Percentiles rank a stretch among this genome's conserved stretches.
Conservation (phyloP, 164 flowering plant genomes). For the Tetrastigma voinierianum region DNA sequence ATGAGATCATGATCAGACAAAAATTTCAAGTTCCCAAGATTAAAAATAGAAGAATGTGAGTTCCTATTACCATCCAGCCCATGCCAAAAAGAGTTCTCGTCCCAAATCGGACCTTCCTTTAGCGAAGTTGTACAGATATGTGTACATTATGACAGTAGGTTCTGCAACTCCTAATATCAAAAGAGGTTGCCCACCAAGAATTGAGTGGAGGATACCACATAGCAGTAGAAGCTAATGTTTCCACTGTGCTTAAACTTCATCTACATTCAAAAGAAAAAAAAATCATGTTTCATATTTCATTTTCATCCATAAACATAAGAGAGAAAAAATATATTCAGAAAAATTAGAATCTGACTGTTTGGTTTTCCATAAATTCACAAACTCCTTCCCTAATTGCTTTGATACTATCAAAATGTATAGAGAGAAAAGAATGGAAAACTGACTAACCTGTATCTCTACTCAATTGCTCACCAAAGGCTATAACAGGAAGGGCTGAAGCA, state of each 20-base stretch:
- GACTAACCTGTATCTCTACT: slow-evolving; percentile 40
- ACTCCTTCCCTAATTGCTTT: too few relatives aligned
- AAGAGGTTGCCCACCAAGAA: slow-evolving; percentile 63
- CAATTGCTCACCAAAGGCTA: slow-evolving; percentile 55
- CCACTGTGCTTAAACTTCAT: slow-evolving; percentile 51
- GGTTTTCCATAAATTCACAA: too few relatives aligned
- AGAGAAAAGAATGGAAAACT: neutral
- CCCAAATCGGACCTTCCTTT: slow-evolving; percentile 38
- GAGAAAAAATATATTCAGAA: too few relatives aligned
- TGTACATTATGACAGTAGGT: slow-evolving; percentile 63
- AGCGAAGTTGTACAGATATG: slow-evolving; percentile 47
- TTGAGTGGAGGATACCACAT: slow-evolving; percentile 59
- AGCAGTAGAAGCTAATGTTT: slow-evolving; percentile 59
- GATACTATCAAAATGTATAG: too few relatives aligned
- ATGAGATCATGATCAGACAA: neutral
- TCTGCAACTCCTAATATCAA: slow-evolving; percentile 67
- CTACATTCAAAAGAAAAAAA: slow-evolving; percentile 17
- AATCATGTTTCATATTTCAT: neutral
- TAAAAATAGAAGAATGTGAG: neutral
- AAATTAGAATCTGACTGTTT: too few relatives aligned
- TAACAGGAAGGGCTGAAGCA: slow-evolving; percentile 56
- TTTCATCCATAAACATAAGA: too few relatives aligned
- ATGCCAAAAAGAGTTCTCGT: slow-evolving; percentile 41
- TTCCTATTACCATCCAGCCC: slow-evolving; percentile 52
- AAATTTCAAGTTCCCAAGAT: neutral